Base-by-base conservation (phyloP, 306 rosid genomes). In the Vigna radiata region DNA sequence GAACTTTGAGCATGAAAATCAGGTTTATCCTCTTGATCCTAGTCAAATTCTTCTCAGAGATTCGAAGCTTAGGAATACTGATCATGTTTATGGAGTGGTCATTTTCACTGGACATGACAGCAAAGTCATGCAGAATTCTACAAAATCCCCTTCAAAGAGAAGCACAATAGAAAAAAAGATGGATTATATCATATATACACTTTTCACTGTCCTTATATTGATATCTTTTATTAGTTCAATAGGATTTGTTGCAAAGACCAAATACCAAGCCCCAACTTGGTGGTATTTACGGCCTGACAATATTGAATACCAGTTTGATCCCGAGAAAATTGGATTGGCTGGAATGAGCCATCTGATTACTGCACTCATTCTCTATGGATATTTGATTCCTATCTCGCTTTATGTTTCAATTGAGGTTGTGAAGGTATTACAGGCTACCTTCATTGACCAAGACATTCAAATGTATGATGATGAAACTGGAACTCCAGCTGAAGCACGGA, bases 321-420 rank as follows among this genome's bases (percentile, higher is more conserved):
- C 98, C 4, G 1, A 10, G 1, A 85, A 87, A 60, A 80, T 97
- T 66, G 83, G 73, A 13, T 66, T 91, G 73, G 89, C 98, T 52
- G 98, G 98, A 68, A 87, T 92, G 82, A 83, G 89, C 73, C 99
- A 96, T 89, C 80, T 96, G 80, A 82, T 96, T 55, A 96, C 99
- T 46, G 99, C 99, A 67, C 97, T 96, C 73, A 96, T 96, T 84
- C 94, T 96, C 33, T 96, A 89, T 80, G 99, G 99, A 84, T 96
- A 96, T 83, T 86, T 96, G 86, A 92, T 96, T 87, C 99, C 99
- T 68, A 96, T 96, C 87, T 96, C 99, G 0, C 97, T 96, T 53
- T 96, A 96, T 84, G 98, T 96, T 79, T 96, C 98, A 48, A 96
- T 96, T 80, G 99, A 96, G 92, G 77, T 96, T 72, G 99, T 96